phyloP scores from a whole-genome alignment of 2,329 filamentous ascomycete genomes.

The Mycogone perniciosa region DNA sequence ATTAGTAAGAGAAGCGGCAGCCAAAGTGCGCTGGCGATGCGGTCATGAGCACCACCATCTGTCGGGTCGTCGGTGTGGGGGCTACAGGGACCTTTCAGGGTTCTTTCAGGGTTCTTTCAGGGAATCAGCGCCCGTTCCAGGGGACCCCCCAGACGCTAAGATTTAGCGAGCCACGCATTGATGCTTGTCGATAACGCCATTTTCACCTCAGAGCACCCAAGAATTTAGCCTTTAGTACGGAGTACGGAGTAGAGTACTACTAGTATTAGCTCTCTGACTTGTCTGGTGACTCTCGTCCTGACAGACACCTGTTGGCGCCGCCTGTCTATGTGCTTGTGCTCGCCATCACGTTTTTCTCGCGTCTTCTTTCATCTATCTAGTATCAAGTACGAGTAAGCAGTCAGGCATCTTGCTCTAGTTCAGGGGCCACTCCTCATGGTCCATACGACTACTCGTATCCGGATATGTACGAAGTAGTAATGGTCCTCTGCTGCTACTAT shows the following conservation, averaged over 20 bases:
- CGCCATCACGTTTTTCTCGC: too few species aligned
- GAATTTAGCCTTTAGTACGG: not conserved
- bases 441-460: too few species aligned
- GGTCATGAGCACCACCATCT: not conserved
- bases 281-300: too few species aligned
- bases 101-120: not conserved
- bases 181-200: conserved; percentile 31
- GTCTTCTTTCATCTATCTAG: too few species aligned
- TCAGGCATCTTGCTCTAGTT: too few species aligned
- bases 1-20: not conserved
- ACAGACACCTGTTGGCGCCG: too few species aligned
- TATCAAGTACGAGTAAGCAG: too few species aligned
- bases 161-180: conserved; percentile 9
- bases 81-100: not conserved
- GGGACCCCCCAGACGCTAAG: conserved; percentile 7
- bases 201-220: conserved; percentile 31
- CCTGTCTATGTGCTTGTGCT: too few species aligned
- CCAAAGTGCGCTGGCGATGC: not conserved
- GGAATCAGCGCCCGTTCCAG: not conserved
- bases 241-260: not conserved
- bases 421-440: too few species aligned
- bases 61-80: conserved; percentile 13
- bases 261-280: not conserved
- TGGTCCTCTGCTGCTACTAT: not conserved
- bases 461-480: not conserved